These are phyloP conservation scores for Pseudogymnoascus sp. DNA, from an alignment of 2,329 filamentous ascomycete species.

Conservation along the genomic window DNA sequence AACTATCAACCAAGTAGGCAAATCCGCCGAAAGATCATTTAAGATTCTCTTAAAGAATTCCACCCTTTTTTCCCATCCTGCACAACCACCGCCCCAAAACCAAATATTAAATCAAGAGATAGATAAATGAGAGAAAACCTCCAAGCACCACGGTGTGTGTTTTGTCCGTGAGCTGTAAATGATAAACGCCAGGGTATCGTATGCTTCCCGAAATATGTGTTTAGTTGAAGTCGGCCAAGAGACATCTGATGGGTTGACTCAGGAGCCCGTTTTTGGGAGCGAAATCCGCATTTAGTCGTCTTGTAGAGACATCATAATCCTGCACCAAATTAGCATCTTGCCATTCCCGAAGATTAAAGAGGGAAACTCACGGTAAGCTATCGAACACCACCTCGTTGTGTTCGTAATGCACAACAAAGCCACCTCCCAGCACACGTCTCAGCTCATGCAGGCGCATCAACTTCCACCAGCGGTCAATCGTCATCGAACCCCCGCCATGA, in stretches of 20 bases:
- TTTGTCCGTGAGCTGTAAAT: background rate
- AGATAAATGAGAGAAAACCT: background rate
- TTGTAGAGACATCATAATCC: constrained; percentile 3
- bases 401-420: constrained; percentile 58
- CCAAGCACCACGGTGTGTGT: background rate
- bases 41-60: background rate
- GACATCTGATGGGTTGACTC: background rate
- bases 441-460: constrained; percentile 56
- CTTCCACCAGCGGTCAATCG: constrained; percentile 70
- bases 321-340: background rate
- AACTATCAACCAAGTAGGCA: background rate
- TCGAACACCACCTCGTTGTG: constrained; percentile 55
- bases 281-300: background rate
- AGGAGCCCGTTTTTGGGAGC: background rate
- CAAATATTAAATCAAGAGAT: constrained; percentile 8
- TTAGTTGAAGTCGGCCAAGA: background rate
- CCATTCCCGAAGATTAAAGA: background rate
- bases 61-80: background rate
- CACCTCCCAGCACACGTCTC: constrained; percentile 53
- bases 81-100: background rate
- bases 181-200: constrained; percentile 5
- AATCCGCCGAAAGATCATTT: background rate
- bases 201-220: background rate
- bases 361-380: constrained; percentile 40
- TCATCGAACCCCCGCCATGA: constrained; percentile 51